These are phyloP conservation scores for Dioszegia hungarica DNA, from an alignment of 768 basidiomycete genomes.

Conservation along the genomic window DNA sequence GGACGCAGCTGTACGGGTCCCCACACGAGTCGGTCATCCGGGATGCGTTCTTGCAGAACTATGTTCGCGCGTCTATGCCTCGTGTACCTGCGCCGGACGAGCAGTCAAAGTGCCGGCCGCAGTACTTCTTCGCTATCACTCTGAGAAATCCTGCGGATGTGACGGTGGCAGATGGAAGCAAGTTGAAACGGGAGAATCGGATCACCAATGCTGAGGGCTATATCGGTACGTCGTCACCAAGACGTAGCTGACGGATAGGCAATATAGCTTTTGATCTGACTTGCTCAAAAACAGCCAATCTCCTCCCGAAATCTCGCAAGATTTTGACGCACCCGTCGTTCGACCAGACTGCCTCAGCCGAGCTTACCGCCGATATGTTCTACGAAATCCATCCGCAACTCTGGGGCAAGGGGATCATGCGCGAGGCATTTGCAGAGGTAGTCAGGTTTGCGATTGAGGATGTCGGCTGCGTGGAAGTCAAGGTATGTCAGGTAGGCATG, in stretches of 20 bases:
- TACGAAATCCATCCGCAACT: conserved; percentile 46
- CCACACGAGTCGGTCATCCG: conserved; percentile 13
- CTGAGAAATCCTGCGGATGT: conserved; percentile 21
- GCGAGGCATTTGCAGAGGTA: conserved; percentile 40
- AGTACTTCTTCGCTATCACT: conserved; percentile 43
- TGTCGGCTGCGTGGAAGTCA: conserved; percentile 26
- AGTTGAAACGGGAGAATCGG: conserved; percentile 23
- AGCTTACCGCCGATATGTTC: conserved; percentile 30
- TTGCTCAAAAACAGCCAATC: background rate
- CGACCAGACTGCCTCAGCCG: conserved; percentile 9
- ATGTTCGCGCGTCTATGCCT: conserved; percentile 31
- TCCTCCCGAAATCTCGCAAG: conserved; percentile 19
- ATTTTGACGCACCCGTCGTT: conserved; percentile 25
- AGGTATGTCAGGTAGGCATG: conserved; percentile 13
- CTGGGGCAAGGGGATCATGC: conserved; percentile 41
- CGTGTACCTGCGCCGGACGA: background rate
- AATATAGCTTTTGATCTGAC: conserved; percentile 33
- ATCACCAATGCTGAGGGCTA: conserved; percentile 33
- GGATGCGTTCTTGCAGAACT: conserved; percentile 25
- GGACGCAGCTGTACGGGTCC: conserved; percentile 37
- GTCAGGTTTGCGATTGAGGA: conserved; percentile 43
- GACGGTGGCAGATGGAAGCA: conserved; percentile 9
- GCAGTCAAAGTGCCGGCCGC: conserved; percentile 9
- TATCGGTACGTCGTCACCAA: conserved; percentile 20
- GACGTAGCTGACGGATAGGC: conserved; percentile 15